Evolutionary conservation across 192 early-diverging fungal genomes (phyloP).

Genomic region (Podila minutissima): DNA sequence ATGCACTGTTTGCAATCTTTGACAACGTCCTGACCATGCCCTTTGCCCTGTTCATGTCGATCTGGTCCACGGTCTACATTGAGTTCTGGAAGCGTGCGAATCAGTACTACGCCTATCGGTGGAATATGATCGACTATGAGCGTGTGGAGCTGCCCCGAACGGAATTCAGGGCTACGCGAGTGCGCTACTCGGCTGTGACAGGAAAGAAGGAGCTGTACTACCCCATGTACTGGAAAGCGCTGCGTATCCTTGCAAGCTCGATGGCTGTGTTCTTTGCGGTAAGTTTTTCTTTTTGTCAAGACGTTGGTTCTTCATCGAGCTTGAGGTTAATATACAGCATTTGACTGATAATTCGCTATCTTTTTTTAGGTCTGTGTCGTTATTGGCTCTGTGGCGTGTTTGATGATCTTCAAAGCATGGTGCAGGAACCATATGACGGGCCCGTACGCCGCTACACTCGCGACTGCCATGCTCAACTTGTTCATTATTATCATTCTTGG

Average conservation of each 20-base stretch:
- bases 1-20: slow-evolving; percentile 57
- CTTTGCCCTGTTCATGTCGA: slow-evolving; percentile 68
- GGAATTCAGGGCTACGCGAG: slow-evolving; percentile 58
- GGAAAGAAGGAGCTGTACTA: slow-evolving; percentile 52
- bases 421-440: slow-evolving; percentile 23
- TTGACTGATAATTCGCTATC: background rate
- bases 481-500: slow-evolving; percentile 60
- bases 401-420: slow-evolving; percentile 51
- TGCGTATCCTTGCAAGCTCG: slow-evolving; percentile 17
- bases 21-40: slow-evolving; percentile 68
- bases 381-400: slow-evolving; percentile 42
- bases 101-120: slow-evolving; percentile 51
- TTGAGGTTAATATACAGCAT: background rate
- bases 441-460: slow-evolving; percentile 31
- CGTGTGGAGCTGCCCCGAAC: slow-evolving; percentile 57
- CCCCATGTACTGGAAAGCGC: slow-evolving; percentile 34
- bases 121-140: slow-evolving; percentile 62
- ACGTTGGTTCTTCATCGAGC: background rate
- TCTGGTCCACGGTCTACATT: slow-evolving; percentile 68
- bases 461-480: slow-evolving; percentile 54
- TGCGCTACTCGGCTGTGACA: slow-evolving; percentile 56
- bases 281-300: background rate
- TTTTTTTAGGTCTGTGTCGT: slow-evolving; percentile 34
- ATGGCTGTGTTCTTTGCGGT: slow-evolving; percentile 19
- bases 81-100: slow-evolving; percentile 69